Conservation (phyloP, 306 rosid genomes). For the Bauhinia variegata region DNA sequence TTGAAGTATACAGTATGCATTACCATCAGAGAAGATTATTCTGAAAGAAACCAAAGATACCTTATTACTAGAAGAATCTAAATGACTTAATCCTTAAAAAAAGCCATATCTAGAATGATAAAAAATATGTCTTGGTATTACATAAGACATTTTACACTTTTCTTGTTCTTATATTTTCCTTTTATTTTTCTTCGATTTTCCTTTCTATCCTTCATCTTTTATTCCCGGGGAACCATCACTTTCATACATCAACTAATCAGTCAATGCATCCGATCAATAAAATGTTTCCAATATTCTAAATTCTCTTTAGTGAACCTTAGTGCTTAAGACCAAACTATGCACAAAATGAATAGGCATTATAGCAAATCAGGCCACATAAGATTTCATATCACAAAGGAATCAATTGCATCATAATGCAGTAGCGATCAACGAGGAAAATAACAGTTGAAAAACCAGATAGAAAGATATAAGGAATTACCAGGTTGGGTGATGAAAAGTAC, state of each 20-base stretch:
- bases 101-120: background rate
- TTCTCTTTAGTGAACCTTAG: background rate
- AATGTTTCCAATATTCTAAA: background rate
- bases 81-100: background rate
- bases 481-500: constrained; percentile 58
- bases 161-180: background rate
- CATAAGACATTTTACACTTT: background rate
- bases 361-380: background rate
- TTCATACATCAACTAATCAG: background rate
- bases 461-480: constrained; percentile 48
- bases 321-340: background rate
- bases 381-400: background rate
- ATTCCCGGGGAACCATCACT: background rate
- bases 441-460: constrained; percentile 19
- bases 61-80: background rate
- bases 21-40: background rate
- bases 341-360: background rate
- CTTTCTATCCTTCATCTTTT: background rate
- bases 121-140: background rate
- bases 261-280: constrained; percentile 1
- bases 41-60: background rate
- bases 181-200: background rate
- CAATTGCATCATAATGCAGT: constrained; percentile 9
- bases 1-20: background rate
- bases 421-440: background rate